A percentile compares a stretch with the other conserved stretches of the same genome.
phyloP scores from a whole-genome alignment of 2,329 filamentous ascomycete species.

The Hypomyces perniciosus region DNA sequence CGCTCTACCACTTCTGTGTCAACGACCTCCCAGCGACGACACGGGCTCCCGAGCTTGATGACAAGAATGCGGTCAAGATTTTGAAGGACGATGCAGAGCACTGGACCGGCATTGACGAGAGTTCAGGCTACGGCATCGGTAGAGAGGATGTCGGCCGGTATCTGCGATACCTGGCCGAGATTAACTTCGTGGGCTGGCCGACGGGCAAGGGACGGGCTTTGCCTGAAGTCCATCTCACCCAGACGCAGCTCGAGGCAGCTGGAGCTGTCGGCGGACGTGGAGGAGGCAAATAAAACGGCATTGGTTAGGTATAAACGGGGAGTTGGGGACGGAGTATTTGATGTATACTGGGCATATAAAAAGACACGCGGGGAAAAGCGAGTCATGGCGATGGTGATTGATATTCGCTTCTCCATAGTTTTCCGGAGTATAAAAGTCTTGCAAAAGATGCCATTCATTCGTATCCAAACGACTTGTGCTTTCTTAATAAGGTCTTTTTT shows the following conservation, averaged over 20 bases:
- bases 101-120: slow-evolving; percentile 54
- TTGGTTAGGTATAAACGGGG: not conserved
- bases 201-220: slow-evolving; percentile 22
- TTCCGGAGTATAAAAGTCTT: too few relatives aligned
- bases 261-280: slow-evolving; percentile 20
- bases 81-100: slow-evolving; percentile 56
- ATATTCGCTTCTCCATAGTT: too few relatives aligned
- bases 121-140: slow-evolving; percentile 33
- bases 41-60: slow-evolving; percentile 63
- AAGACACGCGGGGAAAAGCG: too few relatives aligned
- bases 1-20: slow-evolving; percentile 67
- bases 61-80: slow-evolving; percentile 54
- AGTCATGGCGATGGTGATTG: too few relatives aligned
- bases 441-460: too few relatives aligned
- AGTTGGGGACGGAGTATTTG: too few relatives aligned
- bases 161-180: slow-evolving; percentile 24
- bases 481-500: too few relatives aligned
- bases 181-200: slow-evolving; percentile 24
- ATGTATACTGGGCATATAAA: too few relatives aligned
- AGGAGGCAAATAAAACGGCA: slow-evolving; percentile 11
- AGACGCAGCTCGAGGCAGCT: slow-evolving; percentile 18
- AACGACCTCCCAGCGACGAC: slow-evolving; percentile 62
- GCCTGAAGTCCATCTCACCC: slow-evolving; percentile 16
- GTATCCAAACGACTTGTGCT: too few relatives aligned
- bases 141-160: slow-evolving; percentile 22